Conservation (phyloP, 805 yeast species). For the Cyberlindnera japonica region DNA sequence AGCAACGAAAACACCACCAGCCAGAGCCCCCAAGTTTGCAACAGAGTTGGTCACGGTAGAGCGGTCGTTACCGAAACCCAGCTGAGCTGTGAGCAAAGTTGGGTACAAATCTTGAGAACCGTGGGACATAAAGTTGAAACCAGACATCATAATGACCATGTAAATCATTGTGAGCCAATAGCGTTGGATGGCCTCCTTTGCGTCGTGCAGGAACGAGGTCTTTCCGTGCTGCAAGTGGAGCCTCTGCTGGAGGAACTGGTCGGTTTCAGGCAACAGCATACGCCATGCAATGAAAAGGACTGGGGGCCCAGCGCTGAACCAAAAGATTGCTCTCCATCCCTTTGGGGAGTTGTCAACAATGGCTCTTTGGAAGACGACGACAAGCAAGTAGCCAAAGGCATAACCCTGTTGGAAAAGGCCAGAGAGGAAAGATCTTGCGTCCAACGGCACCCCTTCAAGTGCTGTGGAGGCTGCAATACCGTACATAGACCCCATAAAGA, state of each 20-base stretch:
- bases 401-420: constrained; percentile 81
- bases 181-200: constrained; percentile 33
- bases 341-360: constrained; percentile 48
- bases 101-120: constrained; percentile 64
- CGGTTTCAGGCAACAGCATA: constrained; percentile 46
- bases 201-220: constrained; percentile 33
- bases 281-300: constrained; percentile 40
- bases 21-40: constrained; percentile 57
- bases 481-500: constrained; percentile 48
- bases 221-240: constrained; percentile 31
- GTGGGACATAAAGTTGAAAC: constrained; percentile 59
- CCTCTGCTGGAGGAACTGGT: constrained; percentile 43
- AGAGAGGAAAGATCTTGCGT: constrained; percentile 53
- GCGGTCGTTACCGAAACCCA: constrained; percentile 37
- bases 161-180: constrained; percentile 61
- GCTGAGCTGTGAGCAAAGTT: constrained; percentile 47
- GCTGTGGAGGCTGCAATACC: constrained; percentile 43
- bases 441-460: constrained; percentile 44
- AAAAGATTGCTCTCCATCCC: constrained; percentile 62
- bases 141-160: constrained; percentile 56
- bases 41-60: constrained; percentile 54
- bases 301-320: constrained; percentile 65
- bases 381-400: constrained; percentile 63
- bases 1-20: constrained; percentile 54
- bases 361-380: constrained; percentile 62